Percentiles rank a stretch among this genome's conserved stretches.
These are phyloP conservation scores for Fermentozyma sake DNA, from an alignment of 1,139 yeast genomes.

Conservation along the genomic window DNA sequence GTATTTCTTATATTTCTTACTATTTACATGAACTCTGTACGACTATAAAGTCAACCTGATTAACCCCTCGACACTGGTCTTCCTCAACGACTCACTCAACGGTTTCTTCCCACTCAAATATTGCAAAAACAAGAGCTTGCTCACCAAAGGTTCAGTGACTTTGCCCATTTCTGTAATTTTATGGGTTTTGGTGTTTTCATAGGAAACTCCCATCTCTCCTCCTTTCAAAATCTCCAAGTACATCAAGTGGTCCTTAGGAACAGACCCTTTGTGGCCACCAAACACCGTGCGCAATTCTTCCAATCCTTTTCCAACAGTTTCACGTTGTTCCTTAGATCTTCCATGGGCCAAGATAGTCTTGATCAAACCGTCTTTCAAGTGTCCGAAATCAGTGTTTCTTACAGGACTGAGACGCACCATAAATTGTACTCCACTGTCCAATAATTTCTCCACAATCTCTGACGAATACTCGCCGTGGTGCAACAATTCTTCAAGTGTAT, in stretches of 20 bases:
- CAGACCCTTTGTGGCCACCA: slow-evolving; percentile 49
- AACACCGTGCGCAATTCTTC: slow-evolving; percentile 53
- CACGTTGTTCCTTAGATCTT: slow-evolving; percentile 31
- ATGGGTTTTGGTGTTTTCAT: slow-evolving; percentile 28
- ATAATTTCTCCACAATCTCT: slow-evolving; percentile 48
- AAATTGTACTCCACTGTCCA: slow-evolving; percentile 59
- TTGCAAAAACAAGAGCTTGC: slow-evolving; percentile 53
- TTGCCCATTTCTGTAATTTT: slow-evolving; percentile 39
- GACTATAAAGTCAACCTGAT: too few species aligned
- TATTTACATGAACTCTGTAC: slow-evolving; percentile 1
- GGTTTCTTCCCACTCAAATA: slow-evolving; percentile 61
- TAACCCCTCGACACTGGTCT: slow-evolving; percentile 30
- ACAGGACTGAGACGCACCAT: slow-evolving; percentile 78
- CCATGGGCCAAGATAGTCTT: slow-evolving; percentile 66
- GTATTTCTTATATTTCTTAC: too few species aligned
- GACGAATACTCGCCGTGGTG: slow-evolving; percentile 39
- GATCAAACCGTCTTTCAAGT: slow-evolving; percentile 82
- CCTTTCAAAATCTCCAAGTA: slow-evolving; percentile 42
- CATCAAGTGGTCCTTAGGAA: slow-evolving; percentile 60
- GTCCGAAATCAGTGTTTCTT: slow-evolving; percentile 85
- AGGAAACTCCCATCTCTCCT: slow-evolving; percentile 46
- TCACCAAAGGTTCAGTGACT: slow-evolving; percentile 45
- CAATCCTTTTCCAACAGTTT: slow-evolving; percentile 45
- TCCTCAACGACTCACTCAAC: slow-evolving; percentile 36
- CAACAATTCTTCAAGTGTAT: slow-evolving; percentile 16